phyloP scores from a whole-genome alignment of 805 yeast genomes.

The Ascoidea asiatica region DNA sequence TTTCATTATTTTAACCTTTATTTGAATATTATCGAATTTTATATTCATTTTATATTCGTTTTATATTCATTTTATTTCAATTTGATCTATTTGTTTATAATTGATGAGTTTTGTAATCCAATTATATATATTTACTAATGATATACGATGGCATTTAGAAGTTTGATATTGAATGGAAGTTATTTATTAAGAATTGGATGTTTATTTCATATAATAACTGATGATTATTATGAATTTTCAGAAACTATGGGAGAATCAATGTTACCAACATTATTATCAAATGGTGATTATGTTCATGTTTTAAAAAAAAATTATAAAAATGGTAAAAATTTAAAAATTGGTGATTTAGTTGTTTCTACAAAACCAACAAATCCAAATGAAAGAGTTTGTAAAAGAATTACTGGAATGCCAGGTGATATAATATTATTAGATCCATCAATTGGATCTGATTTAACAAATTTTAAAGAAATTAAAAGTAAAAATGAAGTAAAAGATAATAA shows the following conservation, averaged over 20 bases:
- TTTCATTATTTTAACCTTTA: too few relatives aligned
- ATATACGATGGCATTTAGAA: too few relatives aligned
- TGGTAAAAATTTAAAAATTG: constrained; percentile 59
- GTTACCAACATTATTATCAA: constrained; percentile 76
- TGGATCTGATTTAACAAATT: constrained; percentile 27
- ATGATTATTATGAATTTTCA: constrained; percentile 57
- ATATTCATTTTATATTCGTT: too few relatives aligned
- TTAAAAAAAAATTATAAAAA: constrained; percentile 44
- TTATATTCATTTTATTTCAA: too few relatives aligned
- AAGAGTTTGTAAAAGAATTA: constrained; percentile 82
- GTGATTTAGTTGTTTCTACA: constrained; percentile 77
- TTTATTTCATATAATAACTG: constrained; percentile 44
- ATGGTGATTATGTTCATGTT: constrained; percentile 70
- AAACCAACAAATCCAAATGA: constrained; percentile 84
- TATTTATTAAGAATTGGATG: neutral
- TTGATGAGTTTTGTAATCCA: too few relatives aligned
- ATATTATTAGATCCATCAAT: constrained; percentile 71
- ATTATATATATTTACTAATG: too few relatives aligned
- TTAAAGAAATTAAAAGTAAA: constrained; percentile 3
- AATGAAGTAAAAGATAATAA: neutral
- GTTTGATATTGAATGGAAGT: too few relatives aligned
- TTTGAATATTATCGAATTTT: too few relatives aligned
- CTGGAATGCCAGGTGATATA: constrained; percentile 93
- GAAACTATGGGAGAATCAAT: constrained; percentile 89
- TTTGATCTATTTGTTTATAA: too few relatives aligned